Percentiles rank a stretch among this genome's conserved stretches.
phyloP scores from a whole-genome alignment of 2,329 filamentous ascomycete genomes.

The Nectriaceae sp. region DNA sequence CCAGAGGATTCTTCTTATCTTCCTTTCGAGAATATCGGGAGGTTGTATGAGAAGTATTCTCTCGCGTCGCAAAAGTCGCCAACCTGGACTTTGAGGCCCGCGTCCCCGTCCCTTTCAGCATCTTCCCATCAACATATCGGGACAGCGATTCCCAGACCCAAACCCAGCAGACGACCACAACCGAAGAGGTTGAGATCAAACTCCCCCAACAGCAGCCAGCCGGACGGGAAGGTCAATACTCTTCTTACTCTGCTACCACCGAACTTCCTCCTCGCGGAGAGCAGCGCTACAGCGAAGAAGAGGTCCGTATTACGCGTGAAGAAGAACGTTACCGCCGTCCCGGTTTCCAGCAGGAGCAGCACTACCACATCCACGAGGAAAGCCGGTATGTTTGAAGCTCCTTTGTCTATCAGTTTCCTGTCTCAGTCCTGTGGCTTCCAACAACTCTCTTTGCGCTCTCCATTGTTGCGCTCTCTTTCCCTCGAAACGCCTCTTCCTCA shows the following conservation, averaged over 20 bases:
- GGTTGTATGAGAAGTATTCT: constrained; percentile 67
- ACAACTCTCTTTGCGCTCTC: neutral
- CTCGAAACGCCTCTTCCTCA: neutral
- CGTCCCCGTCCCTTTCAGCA: constrained; percentile 98
- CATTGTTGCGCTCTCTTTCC: neutral
- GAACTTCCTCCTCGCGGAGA: constrained; percentile 64
- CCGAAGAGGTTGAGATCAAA: constrained; percentile 89
- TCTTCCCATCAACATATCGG: constrained; percentile 98
- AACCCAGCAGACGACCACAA: constrained; percentile 58
- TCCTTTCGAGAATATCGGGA: constrained; percentile 65
- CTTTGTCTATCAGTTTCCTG: constrained; percentile 10
- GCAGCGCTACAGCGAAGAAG: constrained; percentile 74
- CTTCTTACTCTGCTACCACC: constrained; percentile 67
- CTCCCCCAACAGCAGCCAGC: constrained; percentile 65
- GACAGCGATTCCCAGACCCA: constrained; percentile 54
- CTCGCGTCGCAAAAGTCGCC: constrained; percentile 74
- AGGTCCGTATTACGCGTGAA: constrained; percentile 79
- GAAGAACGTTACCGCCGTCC: constrained; percentile 76
- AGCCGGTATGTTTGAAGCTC: constrained; percentile 48
- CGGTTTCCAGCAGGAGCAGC: constrained; percentile 58
- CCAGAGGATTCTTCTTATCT: constrained; percentile 68
- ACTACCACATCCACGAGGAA: constrained; percentile 48
- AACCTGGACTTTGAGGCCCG: constrained; percentile 99
- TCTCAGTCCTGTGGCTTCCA: neutral
- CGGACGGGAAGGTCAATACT: constrained; percentile 97